Conservation (phyloP, 2,329 filamentous ascomycete species). For the Apiospora koreana region DNA sequence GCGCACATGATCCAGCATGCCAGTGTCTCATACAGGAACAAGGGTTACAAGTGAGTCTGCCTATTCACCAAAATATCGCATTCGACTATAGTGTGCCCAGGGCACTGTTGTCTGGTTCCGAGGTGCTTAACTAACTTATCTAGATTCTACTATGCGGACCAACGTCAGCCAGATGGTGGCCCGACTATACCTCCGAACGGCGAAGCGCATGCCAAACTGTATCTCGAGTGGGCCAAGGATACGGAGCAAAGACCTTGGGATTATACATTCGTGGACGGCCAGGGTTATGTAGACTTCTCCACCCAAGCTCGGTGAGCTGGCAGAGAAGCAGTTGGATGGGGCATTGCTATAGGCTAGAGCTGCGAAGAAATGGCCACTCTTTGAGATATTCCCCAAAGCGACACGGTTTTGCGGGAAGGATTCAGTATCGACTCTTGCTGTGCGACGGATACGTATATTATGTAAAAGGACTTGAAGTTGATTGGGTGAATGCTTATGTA, state of each 20-base stretch:
- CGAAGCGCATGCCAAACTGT: constrained; percentile 18
- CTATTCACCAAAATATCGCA: too few species aligned
- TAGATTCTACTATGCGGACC: constrained; percentile 25
- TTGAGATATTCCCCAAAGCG: too few species aligned
- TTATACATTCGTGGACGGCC: constrained; percentile 21
- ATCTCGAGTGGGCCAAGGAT: constrained; percentile 20
- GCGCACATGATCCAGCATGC: constrained; percentile 21
- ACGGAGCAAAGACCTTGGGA: constrained; percentile 21
- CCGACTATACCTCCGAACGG: constrained; percentile 15
- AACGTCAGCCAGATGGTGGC: constrained; percentile 19
- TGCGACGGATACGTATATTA: too few species aligned
- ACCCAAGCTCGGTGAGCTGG: not conserved
- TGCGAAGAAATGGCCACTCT: too few species aligned
- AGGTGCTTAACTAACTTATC: not conserved
- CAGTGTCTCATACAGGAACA: constrained; percentile 18
- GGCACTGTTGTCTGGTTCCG: not conserved
- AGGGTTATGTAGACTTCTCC: constrained; percentile 1
- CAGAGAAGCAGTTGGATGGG: not conserved
- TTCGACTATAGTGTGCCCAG: too few species aligned
- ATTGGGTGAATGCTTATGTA: too few species aligned
- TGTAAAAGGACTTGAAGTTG: too few species aligned
- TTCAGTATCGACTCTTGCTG: too few species aligned
- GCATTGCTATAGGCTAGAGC: not conserved
- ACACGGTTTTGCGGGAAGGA: too few species aligned
- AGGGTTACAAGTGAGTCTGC: constrained; percentile 30